Base-by-base conservation (phyloP, 2,329 filamentous ascomycete genomes). In the Sarocladiaceae sp. region DNA sequence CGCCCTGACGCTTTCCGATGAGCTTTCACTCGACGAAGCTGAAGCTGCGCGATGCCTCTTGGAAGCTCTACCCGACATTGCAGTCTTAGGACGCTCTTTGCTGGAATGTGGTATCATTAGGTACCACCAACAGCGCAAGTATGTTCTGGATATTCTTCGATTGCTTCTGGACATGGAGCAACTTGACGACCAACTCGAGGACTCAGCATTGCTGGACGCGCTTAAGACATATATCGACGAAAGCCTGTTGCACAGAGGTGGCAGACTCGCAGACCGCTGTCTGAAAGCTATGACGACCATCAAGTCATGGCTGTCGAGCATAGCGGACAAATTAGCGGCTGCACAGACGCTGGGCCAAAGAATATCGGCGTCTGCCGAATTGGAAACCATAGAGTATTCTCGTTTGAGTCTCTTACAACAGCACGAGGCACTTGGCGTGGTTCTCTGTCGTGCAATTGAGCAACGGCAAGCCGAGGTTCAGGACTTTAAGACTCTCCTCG, bases 21-120 rank as follows among this genome's bases (percentile, higher is more conserved):
- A 90, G 59, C 77, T 97, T 56, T 86, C 96, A 62, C 77, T 99
- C 50, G 92, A 99, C 70, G 95, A 99, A 69, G 66, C 96, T 53
- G 83, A 94, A 60, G 87, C 93, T 17, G 88, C 90, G 10, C 79
- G 80, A 58, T 80, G 94, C 48, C 82, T 96, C 53, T 73, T 95
- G 50, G 84, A 86, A 52, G 84, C 88, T 17, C 81, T 89, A 64
- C 79, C 83, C 33, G 86, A 92, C 59, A 77, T 83, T 15, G 76
- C 81, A 40, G 75, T 81, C 15, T 75, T 91, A 4, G 90, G 90
- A 55, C 83, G 89, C 22, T 79, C 89, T 3, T 77, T 89, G 54
- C 77, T 90, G 52, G 85, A 92, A 65, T 87, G 87, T 59, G 88
- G 88, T 54, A 82, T 97, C 57, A 88, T 97, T 62, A 83, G 86